Base-by-base conservation (phyloP, 129 eudicot species). In the Solidago caesia region DNA sequence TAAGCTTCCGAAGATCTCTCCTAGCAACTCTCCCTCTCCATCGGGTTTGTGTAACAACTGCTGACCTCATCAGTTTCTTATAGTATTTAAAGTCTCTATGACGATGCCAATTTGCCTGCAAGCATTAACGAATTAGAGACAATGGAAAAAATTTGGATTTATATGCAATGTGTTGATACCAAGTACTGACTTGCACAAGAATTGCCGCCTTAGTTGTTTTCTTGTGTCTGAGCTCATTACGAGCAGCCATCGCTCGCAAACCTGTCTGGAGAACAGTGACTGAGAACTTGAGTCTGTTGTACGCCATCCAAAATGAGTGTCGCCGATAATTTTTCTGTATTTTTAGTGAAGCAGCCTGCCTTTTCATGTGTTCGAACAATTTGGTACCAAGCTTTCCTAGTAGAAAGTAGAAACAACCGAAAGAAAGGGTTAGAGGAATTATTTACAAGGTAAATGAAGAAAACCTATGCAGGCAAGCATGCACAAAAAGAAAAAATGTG, bases 21-120 rank as follows among this genome's bases (percentile, higher is more conserved):
- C 84, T 89, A 75, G 89, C 96, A 72, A 75, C 39, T 64, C 86
- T 85, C 65, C 98, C 98, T 79, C 98, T 94, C 98, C 98, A 94
- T 85, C 98, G 82, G 70, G 89, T 88, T 84, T 94, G 98, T 21
- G 97, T 84, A 48, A 86, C 71, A 83, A 94, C 46, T 61, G 90
- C 82, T 65, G 96, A 85, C 79, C 85, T 58, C 83, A 75, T 90
- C 82, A 90, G 85, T 69, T 70, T 90, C 88, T 85, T 88, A 82
- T 86, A 85, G 83, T 88, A 87, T 42, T 85, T 78, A 73, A 68
- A 81, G 59, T 82, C 91, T 82, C 88, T 83, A 77, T 94, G 89
- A 78, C 97, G 83, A 71, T 82, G 93, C 97, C 96, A 91, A 55
- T 82, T 81, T 49, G 97, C 92, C 99, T 94, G 91, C 79, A 81